phyloP scores from a whole-genome alignment of 2,329 filamentous ascomycete species.

The Mariannaea sp. region DNA sequence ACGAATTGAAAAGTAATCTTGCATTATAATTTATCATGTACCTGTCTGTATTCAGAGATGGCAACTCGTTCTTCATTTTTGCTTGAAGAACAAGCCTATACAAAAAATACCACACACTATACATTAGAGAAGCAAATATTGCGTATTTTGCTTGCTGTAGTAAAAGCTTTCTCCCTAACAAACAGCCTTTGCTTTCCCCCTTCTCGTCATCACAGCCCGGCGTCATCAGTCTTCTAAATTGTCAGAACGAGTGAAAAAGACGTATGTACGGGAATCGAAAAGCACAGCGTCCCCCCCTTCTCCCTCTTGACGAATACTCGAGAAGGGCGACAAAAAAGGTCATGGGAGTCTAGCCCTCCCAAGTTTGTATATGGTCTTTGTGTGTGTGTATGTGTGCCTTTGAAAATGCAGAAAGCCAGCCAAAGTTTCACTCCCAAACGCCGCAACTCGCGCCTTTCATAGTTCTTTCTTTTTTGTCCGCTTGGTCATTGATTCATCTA shows the following conservation, averaged over 20 bases:
- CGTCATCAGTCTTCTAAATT: conserved; percentile 13
- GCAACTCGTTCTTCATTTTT: too few relatives aligned
- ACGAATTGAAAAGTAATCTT: too few relatives aligned
- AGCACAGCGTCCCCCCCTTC: neutral
- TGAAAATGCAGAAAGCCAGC: conserved; percentile 21
- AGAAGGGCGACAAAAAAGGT: neutral
- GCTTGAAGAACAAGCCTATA: too few relatives aligned
- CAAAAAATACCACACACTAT: conserved; percentile 12
- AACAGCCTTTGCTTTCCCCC: neutral
- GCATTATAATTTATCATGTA: conserved; percentile 28
- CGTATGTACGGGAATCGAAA: conserved; percentile 16
- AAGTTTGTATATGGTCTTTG: too few relatives aligned
- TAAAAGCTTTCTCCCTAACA: neutral
- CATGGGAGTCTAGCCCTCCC: neutral
- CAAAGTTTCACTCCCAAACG: conserved; percentile 31
- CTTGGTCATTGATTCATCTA: conserved; percentile 2
- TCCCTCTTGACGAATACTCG: neutral
- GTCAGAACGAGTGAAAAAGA: too few relatives aligned
- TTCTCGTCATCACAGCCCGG: conserved; percentile 12
- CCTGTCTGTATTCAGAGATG: too few relatives aligned
- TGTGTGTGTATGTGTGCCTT: too few relatives aligned
- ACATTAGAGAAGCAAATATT: conserved; percentile 1
- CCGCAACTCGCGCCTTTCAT: conserved; percentile 28
- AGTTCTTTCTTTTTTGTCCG: neutral
- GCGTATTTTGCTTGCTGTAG: conserved; percentile 10